Evolutionary conservation across 2,329 filamentous ascomycete species (phyloP).

Genomic region (Penicillium sp.): DNA sequence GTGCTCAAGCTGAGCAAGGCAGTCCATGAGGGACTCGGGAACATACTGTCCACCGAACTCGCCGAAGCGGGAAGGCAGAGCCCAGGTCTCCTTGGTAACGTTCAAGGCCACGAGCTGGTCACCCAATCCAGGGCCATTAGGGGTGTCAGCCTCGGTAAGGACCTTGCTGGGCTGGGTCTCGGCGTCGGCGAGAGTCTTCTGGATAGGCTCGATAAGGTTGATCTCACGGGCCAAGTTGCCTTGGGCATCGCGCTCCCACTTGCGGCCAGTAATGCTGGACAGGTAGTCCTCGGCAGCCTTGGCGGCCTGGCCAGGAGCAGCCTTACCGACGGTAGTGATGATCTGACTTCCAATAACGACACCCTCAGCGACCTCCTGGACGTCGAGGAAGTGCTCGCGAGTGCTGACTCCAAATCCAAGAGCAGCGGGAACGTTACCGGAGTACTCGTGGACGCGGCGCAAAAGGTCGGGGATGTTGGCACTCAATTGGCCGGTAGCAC

Average conservation of each 20-base stretch:
- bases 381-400: slow-evolving; percentile 84
- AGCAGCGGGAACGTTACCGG: slow-evolving; percentile 83
- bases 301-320: slow-evolving; percentile 64
- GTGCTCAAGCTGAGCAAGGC: slow-evolving; percentile 81
- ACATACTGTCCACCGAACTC: slow-evolving; percentile 98
- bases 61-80: slow-evolving; percentile 83
- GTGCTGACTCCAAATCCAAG: slow-evolving; percentile 97
- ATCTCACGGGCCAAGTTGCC: slow-evolving; percentile 62
- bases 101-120: slow-evolving; percentile 84
- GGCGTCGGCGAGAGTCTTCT: slow-evolving; percentile 58
- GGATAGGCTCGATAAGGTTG: slow-evolving; percentile 67
- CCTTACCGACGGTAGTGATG: slow-evolving; percentile 73
- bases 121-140: slow-evolving; percentile 67
- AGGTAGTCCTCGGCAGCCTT: slow-evolving; percentile 85
- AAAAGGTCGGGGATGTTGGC: slow-evolving; percentile 78
- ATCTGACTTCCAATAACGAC: slow-evolving; percentile 97
- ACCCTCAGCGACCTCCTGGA: slow-evolving; percentile 82
- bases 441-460: slow-evolving; percentile 84
- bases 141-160: slow-evolving; percentile 58
- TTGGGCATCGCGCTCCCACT: slow-evolving; percentile 45
- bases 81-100: slow-evolving; percentile 53
- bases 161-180: slow-evolving; percentile 59
- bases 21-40: slow-evolving; percentile 97
- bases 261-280: slow-evolving; percentile 66
- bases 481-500: slow-evolving; percentile 80